Evolutionary conservation across 2,329 filamentous ascomycete species (phyloP).

Genomic region (Westerdykella ornata): DNA sequence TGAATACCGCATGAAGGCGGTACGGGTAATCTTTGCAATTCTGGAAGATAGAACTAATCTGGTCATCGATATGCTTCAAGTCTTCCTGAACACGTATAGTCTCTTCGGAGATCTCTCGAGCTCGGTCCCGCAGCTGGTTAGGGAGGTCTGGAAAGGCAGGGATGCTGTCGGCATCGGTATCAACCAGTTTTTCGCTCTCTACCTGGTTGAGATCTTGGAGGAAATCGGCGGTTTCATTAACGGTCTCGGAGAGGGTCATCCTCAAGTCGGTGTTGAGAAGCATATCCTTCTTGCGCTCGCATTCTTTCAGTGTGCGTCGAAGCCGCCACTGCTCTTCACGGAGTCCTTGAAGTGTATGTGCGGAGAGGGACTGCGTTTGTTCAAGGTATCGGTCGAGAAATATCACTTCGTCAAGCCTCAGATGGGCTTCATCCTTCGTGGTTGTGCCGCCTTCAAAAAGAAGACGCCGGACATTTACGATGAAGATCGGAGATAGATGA

Average conservation of each 20-base stretch:
- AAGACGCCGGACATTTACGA: slow-evolving; percentile 81
- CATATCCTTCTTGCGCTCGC: slow-evolving; percentile 46
- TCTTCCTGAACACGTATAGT: slow-evolving; percentile 21
- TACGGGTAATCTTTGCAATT: slow-evolving; percentile 64
- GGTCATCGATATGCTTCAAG: slow-evolving; percentile 44
- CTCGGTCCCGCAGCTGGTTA: slow-evolving; percentile 15
- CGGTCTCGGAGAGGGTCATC: slow-evolving; percentile 21
- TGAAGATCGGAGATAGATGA: slow-evolving; percentile 74
- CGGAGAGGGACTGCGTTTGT: slow-evolving; percentile 22
- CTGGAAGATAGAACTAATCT: slow-evolving; percentile 55
- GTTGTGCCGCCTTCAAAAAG: slow-evolving; percentile 57
- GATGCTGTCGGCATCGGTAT: slow-evolving; percentile 6
- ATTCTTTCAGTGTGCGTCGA: slow-evolving; percentile 55
- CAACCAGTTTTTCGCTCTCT: slow-evolving; percentile 5
- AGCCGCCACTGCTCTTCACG: slow-evolving; percentile 69
- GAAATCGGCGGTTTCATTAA: slow-evolving; percentile 28
- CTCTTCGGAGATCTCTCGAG: slow-evolving; percentile 20
- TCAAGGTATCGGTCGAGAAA: slow-evolving; percentile 77
- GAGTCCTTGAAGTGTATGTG: slow-evolving; percentile 50
- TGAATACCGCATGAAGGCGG: slow-evolving; percentile 83
- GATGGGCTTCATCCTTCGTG: slow-evolving; percentile 50
- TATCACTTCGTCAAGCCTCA: slow-evolving; percentile 72
- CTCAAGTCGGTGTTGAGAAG: slow-evolving; percentile 35
- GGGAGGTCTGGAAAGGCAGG: slow-evolving; percentile 13
- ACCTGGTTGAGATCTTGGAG: slow-evolving; percentile 13